These are phyloP conservation scores for Fusarium decemcellulare DNA, from an alignment of 2,329 filamentous ascomycete species.

Conservation along the genomic window DNA sequence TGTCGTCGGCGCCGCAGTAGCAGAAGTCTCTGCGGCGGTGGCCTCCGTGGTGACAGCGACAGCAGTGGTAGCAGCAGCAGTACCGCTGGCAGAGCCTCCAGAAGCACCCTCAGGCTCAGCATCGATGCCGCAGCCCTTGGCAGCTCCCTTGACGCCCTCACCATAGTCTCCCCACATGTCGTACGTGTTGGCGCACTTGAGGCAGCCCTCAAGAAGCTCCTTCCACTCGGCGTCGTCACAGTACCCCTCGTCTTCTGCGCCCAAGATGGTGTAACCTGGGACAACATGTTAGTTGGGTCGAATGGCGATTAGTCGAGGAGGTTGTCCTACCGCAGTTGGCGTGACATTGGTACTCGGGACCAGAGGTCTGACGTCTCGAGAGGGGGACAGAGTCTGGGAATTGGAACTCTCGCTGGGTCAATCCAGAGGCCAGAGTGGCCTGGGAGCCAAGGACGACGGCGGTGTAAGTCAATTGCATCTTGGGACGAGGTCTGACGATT, in stretches of 20 bases:
- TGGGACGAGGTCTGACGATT: constrained; percentile 11
- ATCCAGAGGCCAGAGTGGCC: constrained; percentile 44
- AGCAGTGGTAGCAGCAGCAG: constrained; percentile 13
- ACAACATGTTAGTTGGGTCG: background rate
- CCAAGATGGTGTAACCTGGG: constrained; percentile 49
- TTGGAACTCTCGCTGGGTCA: constrained; percentile 37
- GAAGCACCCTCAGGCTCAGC: constrained; percentile 40
- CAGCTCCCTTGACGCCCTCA: constrained; percentile 53
- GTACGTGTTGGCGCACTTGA: constrained; percentile 59
- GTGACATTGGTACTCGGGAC: constrained; percentile 62
- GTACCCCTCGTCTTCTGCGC: constrained; percentile 45
- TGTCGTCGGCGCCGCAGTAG: constrained; percentile 7
- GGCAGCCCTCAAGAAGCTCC: constrained; percentile 58
- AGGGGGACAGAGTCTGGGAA: constrained; percentile 52
- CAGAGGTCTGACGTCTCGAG: constrained; percentile 58
- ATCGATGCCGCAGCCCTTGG: constrained; percentile 52
- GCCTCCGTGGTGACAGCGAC: constrained; percentile 24
- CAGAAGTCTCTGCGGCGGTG: constrained; percentile 13
- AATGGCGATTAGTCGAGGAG: too few species aligned
- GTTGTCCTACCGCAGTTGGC: constrained; percentile 62
- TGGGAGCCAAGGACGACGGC: constrained; percentile 48
- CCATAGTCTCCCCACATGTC: constrained; percentile 63
- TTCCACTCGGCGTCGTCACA: constrained; percentile 56
- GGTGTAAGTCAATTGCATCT: constrained; percentile 49
- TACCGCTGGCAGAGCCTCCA: constrained; percentile 21